These are phyloP conservation scores for Paramecium octaurelia DNA, from an alignment of 73 alveolate genomes.

Conservation along the genomic window DNA sequence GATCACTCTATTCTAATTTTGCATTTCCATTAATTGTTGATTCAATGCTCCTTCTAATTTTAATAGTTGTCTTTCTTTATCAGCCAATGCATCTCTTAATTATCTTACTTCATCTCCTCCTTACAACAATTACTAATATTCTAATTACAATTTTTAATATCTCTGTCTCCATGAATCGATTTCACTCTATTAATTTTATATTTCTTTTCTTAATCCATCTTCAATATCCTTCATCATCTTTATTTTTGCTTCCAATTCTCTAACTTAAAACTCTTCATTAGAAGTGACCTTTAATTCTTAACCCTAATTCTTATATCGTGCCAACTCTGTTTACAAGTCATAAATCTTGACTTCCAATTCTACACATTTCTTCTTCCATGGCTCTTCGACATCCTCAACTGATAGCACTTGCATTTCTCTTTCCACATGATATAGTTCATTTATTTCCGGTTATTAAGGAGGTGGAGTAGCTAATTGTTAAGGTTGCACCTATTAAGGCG, in stretches of 20 bases:
- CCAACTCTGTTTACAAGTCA: constrained; percentile 20
- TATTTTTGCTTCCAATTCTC: background rate
- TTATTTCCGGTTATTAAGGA: background rate
- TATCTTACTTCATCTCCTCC: constrained; percentile 22
- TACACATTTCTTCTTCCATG: constrained; percentile 32
- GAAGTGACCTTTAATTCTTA: background rate
- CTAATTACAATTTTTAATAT: background rate
- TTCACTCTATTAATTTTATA: background rate
- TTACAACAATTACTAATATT: background rate
- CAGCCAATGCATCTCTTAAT: background rate
- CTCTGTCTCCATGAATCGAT: background rate
- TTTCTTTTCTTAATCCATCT: background rate
- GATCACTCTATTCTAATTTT: background rate
- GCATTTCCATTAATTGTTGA: background rate
- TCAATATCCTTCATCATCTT: background rate
- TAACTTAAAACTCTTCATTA: background rate
- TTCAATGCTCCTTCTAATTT: background rate
- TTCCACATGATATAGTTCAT: constrained; percentile 37
- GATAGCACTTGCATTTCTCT: constrained; percentile 28
- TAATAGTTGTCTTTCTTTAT: background rate
- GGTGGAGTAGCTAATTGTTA: background rate
- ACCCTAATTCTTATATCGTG: background rate
- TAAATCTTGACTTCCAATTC: background rate
- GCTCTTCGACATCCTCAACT: constrained; percentile 29
- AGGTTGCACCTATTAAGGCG: background rate